Base-by-base conservation (phyloP, 139 green algal genomes). In the Pleodorina starrii region DNA sequence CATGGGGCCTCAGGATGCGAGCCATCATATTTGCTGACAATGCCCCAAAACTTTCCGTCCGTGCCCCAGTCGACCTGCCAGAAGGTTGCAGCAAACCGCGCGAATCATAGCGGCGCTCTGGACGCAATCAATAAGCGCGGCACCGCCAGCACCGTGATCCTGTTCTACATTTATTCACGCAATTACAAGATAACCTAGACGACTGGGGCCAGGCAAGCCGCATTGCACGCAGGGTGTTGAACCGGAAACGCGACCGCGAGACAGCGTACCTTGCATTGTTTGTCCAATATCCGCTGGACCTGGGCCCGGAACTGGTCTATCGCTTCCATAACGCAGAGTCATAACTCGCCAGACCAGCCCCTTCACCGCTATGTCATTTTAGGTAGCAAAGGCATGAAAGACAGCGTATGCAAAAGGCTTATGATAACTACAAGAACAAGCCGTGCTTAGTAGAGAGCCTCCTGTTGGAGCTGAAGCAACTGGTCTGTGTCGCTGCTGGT, bases 21-120 rank as follows among this genome's bases (percentile, higher is more conserved):
- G 2, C 42, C 60, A 35, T 87, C 81, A 48, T 87, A 87, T 32
- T 87, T 87, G 60, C 81, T 87, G n/a, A 87, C 23, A 68, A 87
- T 87, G 59, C 81, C 81, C 42, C 60, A 46, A 29, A 66, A 87
- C 32, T 66, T 78, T 19, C 81, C 81, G 19, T 87, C 81, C 43
- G 63, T 46, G 60, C 81, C 81, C 81, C 81, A 87, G 43, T 87
- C 81, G 2, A 87, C 81, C 81, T 87, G 60, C 60, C 27, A 42
- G 50, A 66, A 66, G 54, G 54, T 32, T n/a, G n/a, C n/a, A n/a
- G n/a, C n/a, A n/a, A n/a, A n/a, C n/a, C n/a, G n/a, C n/a, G n/a
- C n/a, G n/a, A n/a, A n/a, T n/a, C n/a, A n/a, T n/a, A n/a, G n/a
- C n/a, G n/a, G n/a, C n/a, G n/a, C n/a, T n/a, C n/a, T n/a, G n/a